Percentiles rank a stretch among this genome's conserved stretches.
phyloP scores from a whole-genome alignment of 768 basidiomycete genomes.

The Hygrophorus pudorinus region DNA sequence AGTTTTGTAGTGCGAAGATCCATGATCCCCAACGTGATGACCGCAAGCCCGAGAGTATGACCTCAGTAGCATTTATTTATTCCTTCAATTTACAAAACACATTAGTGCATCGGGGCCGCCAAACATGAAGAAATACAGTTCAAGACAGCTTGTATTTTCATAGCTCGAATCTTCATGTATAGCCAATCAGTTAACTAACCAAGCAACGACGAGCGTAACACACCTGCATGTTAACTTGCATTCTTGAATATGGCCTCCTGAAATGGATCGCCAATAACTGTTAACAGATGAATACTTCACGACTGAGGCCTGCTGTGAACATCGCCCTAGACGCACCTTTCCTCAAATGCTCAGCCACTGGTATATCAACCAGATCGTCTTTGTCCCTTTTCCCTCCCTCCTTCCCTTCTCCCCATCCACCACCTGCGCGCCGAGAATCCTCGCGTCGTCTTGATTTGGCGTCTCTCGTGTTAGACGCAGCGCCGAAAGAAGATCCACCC shows the following conservation, averaged over 20 bases:
- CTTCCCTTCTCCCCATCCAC: constrained; percentile 1
- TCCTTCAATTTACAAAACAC: too few species aligned
- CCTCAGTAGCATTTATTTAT: too few species aligned
- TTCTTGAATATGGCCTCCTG: constrained; percentile 1
- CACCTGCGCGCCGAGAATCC: not conserved
- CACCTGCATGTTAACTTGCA: not conserved
- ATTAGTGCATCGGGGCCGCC: too few species aligned
- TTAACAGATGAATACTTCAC: not conserved
- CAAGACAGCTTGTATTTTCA: too few species aligned
- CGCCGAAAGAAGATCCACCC: constrained; percentile 14
- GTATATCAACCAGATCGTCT: constrained; percentile 5
- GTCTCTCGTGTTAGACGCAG: constrained; percentile 23
- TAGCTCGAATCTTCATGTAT: too few species aligned
- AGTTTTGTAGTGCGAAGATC: too few species aligned
- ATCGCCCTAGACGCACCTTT: constrained; percentile 3
- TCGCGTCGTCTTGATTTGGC: constrained; percentile 3
- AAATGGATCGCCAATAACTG: constrained; percentile 6
- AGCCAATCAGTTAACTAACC: not conserved
- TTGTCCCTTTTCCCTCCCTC: constrained; percentile 4
- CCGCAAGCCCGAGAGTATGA: too few species aligned
- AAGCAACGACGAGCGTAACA: not conserved
- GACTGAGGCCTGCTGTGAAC: not conserved
- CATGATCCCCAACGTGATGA: too few species aligned
- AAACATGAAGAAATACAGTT: too few species aligned
- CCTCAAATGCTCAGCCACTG: constrained; percentile 1